Base-by-base conservation (phyloP, 441 rosid species). In the Aquilaria agallochum region DNA sequence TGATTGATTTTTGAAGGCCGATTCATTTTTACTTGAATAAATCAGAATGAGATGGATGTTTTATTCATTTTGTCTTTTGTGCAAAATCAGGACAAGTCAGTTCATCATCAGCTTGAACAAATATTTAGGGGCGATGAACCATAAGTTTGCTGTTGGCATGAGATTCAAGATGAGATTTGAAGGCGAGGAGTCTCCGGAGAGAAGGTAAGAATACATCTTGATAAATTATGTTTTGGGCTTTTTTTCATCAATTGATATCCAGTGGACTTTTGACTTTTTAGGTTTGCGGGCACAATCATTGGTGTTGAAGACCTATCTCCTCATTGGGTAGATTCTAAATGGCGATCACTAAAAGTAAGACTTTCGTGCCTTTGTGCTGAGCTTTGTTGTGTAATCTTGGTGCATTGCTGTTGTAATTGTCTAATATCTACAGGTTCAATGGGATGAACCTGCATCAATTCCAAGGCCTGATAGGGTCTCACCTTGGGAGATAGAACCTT, bases 131-230 rank as follows among this genome's bases (percentile, higher is more conserved):
- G 85, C 92, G 55, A 68, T 80, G 62, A 76, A 59, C 62, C 78
- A 70, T 58, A 81, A 82, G 55, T 78, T 79, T 73, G 54, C 81
- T 6, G 76, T 86, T 56, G 89, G 89, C 60, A 74, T 83, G 85
- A 75, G 86, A 69, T 86, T 78, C 71, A 86, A 75, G 76, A 86
- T 86, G 87, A 75, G 80, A 61, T 86, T 83, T 69, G 92, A 86
- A 60, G 89, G 85, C 36, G 87, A 83, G 55, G 92, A 86, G 31
- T 83, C 92, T 70, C 89, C 87, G 44, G 87, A 83, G 66, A 76
- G 86, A 75, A 81, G 92, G 92, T 86, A 76, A 31, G 57, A 9
- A 56, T 59, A 55, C 55, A 53, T 55, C n/a, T 30, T 2, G 0
- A 44, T 59, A 50, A 27, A 20, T 20, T 20, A 20, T 20, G 27